These are phyloP conservation scores for Pyricularia sp. DNA, from an alignment of 2,329 filamentous ascomycete species.

Conservation along the genomic window DNA sequence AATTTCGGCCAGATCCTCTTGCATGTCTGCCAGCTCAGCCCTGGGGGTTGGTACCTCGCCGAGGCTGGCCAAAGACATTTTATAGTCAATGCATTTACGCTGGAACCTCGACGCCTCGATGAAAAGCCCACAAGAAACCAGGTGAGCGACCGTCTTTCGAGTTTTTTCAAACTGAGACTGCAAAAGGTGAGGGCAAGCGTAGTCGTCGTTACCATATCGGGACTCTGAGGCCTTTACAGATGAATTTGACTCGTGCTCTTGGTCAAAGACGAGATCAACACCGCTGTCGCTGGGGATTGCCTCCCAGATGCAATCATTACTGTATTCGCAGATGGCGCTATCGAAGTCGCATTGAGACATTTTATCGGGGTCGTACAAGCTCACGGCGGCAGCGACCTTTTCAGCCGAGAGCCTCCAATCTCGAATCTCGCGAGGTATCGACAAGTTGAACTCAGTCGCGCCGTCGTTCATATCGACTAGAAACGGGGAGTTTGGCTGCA, in stretches of 20 bases:
- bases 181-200: slow-evolving; percentile 1
- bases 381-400: not conserved
- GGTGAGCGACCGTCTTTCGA: slow-evolving; percentile 1
- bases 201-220: not conserved
- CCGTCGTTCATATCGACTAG: not conserved
- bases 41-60: not conserved
- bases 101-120: not conserved
- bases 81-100: slow-evolving; percentile 3
- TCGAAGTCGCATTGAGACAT: not conserved
- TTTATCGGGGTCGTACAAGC: not conserved
- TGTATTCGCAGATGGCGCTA: not conserved
- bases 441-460: not conserved
- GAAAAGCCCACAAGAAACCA: slow-evolving; percentile 3
- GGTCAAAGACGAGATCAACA: not conserved
- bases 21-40: slow-evolving; percentile 3
- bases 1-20: slow-evolving; percentile 3
- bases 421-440: not conserved
- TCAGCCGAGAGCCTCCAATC: slow-evolving; percentile 1
- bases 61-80: not conserved
- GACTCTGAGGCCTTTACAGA: not conserved
- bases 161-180: slow-evolving; percentile 1
- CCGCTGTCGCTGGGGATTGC: not conserved
- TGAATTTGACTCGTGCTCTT: too few relatives aligned
- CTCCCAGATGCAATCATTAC: not conserved
- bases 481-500: not conserved